A percentile compares a stretch with the other conserved stretches of the same genome.
Conservation (phyloP, 2,329 filamentous ascomycete species). For the Botrytis pseudocinerea region DNA sequence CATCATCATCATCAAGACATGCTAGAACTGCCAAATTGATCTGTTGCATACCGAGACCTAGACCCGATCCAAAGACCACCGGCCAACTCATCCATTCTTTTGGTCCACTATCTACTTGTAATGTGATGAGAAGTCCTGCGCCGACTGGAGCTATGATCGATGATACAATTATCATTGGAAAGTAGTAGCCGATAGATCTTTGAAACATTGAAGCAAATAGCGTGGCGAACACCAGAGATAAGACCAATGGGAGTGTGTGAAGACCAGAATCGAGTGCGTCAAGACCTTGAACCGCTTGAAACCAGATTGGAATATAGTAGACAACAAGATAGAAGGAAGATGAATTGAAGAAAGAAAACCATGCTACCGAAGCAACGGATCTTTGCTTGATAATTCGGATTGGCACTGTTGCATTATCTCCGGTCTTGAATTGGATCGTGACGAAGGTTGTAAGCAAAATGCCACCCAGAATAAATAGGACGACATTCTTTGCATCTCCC, state of each 20-base stretch:
- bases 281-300: slow-evolving; percentile 48
- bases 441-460: slow-evolving; percentile 39
- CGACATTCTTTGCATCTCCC: slow-evolving; percentile 42
- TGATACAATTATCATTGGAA: slow-evolving; percentile 33
- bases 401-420: slow-evolving; percentile 44
- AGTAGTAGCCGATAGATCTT: slow-evolving; percentile 38
- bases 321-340: slow-evolving; percentile 48
- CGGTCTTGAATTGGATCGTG: slow-evolving; percentile 42
- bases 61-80: slow-evolving; percentile 37
- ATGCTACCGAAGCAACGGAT: slow-evolving; percentile 40
- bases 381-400: slow-evolving; percentile 44
- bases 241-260: slow-evolving; percentile 41
- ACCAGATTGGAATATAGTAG: slow-evolving; percentile 50
- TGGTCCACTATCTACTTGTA: slow-evolving; percentile 40
- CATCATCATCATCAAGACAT: slow-evolving; percentile 34
- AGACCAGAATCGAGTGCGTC: slow-evolving; percentile 44
- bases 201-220: slow-evolving; percentile 40
- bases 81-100: slow-evolving; percentile 43
- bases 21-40: slow-evolving; percentile 37
- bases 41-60: slow-evolving; percentile 40
- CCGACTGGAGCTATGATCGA: slow-evolving; percentile 42
- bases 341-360: slow-evolving; percentile 40
- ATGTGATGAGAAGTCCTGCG: slow-evolving; percentile 45
- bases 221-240: slow-evolving; percentile 39
- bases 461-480: slow-evolving; percentile 40